Conservation (phyloP, 176 grass and related monocot genomes). For the Tillandsia fasciculata region DNA sequence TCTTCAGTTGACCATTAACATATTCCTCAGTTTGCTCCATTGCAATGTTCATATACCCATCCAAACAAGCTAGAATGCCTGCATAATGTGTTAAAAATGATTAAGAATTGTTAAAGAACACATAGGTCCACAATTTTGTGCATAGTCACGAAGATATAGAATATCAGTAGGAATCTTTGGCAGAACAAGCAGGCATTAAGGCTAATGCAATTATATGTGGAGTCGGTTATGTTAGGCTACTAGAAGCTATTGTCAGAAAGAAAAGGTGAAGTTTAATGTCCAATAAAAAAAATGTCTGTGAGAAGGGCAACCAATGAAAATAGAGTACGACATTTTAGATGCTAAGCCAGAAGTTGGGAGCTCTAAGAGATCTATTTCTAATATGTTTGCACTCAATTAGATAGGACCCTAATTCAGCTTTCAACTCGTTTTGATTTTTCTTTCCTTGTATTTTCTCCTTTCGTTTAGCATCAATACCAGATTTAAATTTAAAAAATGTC, state of each 20-base stretch:
- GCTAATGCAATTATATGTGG: not conserved
- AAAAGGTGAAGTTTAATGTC: not conserved
- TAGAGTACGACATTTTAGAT: not conserved
- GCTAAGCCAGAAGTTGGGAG: not conserved
- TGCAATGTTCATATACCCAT: constrained; percentile 28
- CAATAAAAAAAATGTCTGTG: not conserved
- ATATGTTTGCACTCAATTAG: too few species aligned
- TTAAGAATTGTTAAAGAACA: not conserved
- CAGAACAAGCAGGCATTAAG: not conserved
- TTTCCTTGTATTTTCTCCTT: too few species aligned
- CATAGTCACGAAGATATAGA: not conserved
- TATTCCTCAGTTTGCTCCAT: constrained; percentile 29
- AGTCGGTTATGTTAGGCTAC: not conserved
- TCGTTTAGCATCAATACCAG: too few species aligned
- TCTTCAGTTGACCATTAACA: constrained; percentile 25
- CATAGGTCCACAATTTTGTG: not conserved
- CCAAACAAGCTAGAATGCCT: constrained; percentile 42
- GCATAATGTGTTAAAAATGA: not conserved
- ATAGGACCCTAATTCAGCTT: too few species aligned
- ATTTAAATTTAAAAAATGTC: too few species aligned
- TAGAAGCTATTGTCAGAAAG: not conserved
- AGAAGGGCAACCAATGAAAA: not conserved
- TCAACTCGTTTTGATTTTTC: too few species aligned
- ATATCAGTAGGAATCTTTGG: not conserved
- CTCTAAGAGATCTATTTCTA: too few species aligned